Base-by-base conservation (phyloP, 805 yeast species). In the Monosporozyma unispora region DNA sequence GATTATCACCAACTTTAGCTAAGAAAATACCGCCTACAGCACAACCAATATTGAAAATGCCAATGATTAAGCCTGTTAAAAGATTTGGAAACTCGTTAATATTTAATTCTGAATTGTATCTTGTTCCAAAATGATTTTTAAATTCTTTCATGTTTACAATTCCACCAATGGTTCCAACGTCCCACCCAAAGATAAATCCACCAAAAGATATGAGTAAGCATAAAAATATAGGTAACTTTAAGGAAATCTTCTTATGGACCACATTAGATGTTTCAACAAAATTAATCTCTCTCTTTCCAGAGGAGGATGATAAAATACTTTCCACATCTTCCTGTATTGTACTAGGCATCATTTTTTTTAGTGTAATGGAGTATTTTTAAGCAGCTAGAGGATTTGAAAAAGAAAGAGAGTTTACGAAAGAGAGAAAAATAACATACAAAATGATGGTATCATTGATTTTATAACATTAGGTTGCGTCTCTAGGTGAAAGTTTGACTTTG, bases 101-200 rank as follows among this genome's bases (percentile, higher is more conserved):
- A 11, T 62, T 50, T 41, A 68, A 56, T 1, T 54, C 28, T 50
- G 70, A 66, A 47, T 68, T 52, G 2, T 47, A 29, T 18, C 35
- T 9, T 44, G 68, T 64, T 52, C 84, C 86, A 57, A 81, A 81
- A 53, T 81, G 70, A 11, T 60, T 50, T 47, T 67, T 61, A 62
- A 75, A 81, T 53, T 80, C 80, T 19, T 72, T 58, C 82, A 81
- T 75, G 59, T 79, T 77, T 28, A 81, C 77, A 52, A 82, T 76
- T 48, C 87, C 87, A n/a, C 85, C 81, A 60, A 83, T 80, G 50
- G 84, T 81, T 60, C 88, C 88, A 37, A 87, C 80, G 67, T 83
- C 89, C 74, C 81, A 83, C 47, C 89, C 89, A 57, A 81, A 81
- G 33, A 81, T 80, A 60, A 79, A 82, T 27, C 88, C 89, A 58